Conservation (phyloP, 2,329 filamentous ascomycete genomes). For the Claviceps pazoutovae region DNA sequence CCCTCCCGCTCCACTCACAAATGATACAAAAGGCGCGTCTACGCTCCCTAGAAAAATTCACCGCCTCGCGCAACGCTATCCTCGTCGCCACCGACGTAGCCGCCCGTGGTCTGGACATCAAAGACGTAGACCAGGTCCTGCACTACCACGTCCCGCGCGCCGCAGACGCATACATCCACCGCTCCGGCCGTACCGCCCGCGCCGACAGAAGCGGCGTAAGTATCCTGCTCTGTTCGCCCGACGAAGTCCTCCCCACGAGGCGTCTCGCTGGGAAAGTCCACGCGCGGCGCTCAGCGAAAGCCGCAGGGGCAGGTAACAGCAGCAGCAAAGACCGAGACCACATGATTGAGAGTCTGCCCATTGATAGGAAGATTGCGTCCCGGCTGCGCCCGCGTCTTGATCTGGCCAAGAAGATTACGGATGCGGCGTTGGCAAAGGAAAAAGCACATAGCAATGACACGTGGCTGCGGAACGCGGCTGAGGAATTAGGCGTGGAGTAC, state of each 20-base stretch:
- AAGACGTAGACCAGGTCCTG: slow-evolving; percentile 73
- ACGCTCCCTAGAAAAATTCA: slow-evolving; percentile 84
- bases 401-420: slow-evolving; percentile 77
- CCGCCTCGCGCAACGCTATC: slow-evolving; percentile 49
- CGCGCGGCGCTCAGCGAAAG: slow-evolving; percentile 33
- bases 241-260: slow-evolving; percentile 75
- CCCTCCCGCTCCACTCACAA: slow-evolving; percentile 71
- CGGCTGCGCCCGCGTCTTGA: slow-evolving; percentile 64
- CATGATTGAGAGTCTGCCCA: slow-evolving; percentile 66
- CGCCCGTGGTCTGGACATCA: slow-evolving; percentile 85
- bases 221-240: slow-evolving; percentile 77
- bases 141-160: slow-evolving; percentile 91
- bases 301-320: slow-evolving; percentile 18
- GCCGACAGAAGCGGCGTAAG: slow-evolving; percentile 65
- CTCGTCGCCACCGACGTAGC: slow-evolving; percentile 90
- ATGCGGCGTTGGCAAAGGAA: slow-evolving; percentile 72
- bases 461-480: slow-evolving; percentile 71
- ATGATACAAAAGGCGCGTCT: slow-evolving; percentile 94
- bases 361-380: slow-evolving; percentile 66
- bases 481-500: slow-evolving; percentile 88
- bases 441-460: slow-evolving; percentile 73
- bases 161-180: slow-evolving; percentile 88
- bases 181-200: slow-evolving; percentile 86
- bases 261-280: slow-evolving; percentile 83
- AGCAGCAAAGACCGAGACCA: slow-evolving; percentile 25